Base-by-base conservation (phyloP, 1,284 basidiomycete genomes). In the Malassezia sp. region DNA sequence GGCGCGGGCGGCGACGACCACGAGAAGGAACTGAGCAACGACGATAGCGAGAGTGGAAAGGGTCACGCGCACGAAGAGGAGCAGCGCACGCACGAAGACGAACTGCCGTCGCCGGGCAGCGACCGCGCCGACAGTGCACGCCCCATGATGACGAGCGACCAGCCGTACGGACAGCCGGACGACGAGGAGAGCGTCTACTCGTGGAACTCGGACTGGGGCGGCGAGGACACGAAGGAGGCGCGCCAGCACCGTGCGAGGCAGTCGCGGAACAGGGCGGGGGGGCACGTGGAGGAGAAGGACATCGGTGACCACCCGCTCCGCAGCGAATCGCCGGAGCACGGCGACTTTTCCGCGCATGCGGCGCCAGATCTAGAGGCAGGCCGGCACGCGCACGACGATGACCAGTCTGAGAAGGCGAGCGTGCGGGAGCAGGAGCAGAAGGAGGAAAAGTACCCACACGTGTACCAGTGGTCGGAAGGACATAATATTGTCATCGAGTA, bases 401-500 rank as follows among this genome's bases (percentile, higher is more conserved):
- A 27, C n/a, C 31, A 50, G 31, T 26, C 23, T 7, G 45, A 42
- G 18, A n/a, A 28, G 3, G 28, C 18, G 18, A 10, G 10, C 22
- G 22, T 50, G 5, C 33, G 28, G n/a, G 18, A 27, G 3, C n/a
- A 38, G 14, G 8, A 37, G 21, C 38, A 53, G 17, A 27, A 56
- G 11, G 39, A 56, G 18, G n/a, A 37, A 9, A 30, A 46, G 4
- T 67, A 58, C 52, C 65, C 67, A 2, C 52, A 46, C 17, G 45
- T 57, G 7, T 51, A 53, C 18, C 52, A 62, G 27, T 70, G 66
- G 66, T 51, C 67, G 14, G 66, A 70, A 41, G 67, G 67, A 3
- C 42, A 57, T 44, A 54, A 62, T 9, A 50, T 70, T 5, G 54
- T 70, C 15, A 45, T 68, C 29, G 63, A 70, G 41, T 57, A 65